Conservation (phyloP, 2,329 filamentous ascomycete genomes). For the Monosporascus ibericus region DNA sequence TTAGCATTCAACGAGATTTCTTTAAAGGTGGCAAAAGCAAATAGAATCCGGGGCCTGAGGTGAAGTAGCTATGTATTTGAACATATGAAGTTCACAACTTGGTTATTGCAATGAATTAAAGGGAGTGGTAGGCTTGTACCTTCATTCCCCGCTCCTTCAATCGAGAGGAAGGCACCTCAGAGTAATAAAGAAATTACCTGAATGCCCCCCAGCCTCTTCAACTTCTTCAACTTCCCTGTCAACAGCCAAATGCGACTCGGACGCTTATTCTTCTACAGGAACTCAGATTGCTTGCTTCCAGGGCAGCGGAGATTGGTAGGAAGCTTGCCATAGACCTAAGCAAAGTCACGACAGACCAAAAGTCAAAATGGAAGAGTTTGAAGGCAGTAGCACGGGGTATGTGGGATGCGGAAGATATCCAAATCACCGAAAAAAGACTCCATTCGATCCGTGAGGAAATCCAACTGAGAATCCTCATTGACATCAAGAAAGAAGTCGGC, state of each 20-base stretch:
- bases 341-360: slow-evolving; percentile 4
- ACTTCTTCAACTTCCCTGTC: neutral
- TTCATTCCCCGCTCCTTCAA: neutral
- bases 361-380: slow-evolving; percentile 13
- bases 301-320: slow-evolving; percentile 12
- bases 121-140: neutral
- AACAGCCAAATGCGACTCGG: neutral
- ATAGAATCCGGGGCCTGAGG: no score
- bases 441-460: slow-evolving; percentile 12
- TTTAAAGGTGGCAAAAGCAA: no score
- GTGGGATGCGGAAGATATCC: slow-evolving; percentile 14
- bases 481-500: slow-evolving; percentile 5
- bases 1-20: neutral
- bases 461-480: slow-evolving; percentile 10
- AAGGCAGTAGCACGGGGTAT: slow-evolving; percentile 6
- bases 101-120: no score
- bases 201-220: neutral
- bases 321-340: slow-evolving; percentile 8
- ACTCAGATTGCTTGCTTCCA: slow-evolving; percentile 8
- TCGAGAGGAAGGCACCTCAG: no score
- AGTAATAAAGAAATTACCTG: neutral
- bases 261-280: slow-evolving; percentile 1
- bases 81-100: no score
- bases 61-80: no score
- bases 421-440: slow-evolving; percentile 11